These are phyloP conservation scores for Astrocystis sublimbata DNA, from an alignment of 495 filamentous ascomycete genomes.

Conservation along the genomic window DNA sequence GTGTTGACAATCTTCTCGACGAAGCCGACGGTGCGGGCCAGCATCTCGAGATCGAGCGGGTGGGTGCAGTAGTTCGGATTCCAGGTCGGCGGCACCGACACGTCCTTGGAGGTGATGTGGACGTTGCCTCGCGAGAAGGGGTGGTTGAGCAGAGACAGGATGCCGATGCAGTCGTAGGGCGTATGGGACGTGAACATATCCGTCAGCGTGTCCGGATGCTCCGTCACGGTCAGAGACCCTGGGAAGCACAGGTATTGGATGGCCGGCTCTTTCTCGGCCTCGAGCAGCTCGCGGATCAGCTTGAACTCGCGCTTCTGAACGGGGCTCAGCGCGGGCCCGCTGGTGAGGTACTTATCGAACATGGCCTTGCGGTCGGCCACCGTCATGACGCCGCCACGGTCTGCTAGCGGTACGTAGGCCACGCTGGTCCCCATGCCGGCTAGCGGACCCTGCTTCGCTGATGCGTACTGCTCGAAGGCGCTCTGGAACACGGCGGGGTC, in stretches of 20 bases:
- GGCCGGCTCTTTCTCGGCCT: conserved; percentile 29
- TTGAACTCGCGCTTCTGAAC: conserved; percentile 26
- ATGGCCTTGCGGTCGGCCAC: conserved; percentile 29
- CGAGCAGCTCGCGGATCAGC: conserved; percentile 34
- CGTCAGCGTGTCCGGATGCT: conserved; percentile 34
- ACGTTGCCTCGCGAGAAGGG: conserved; percentile 60
- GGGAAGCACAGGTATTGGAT: conserved; percentile 46
- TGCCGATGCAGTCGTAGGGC: conserved; percentile 43
- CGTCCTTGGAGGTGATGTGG: conserved; percentile 51
- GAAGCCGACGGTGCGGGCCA: conserved; percentile 48
- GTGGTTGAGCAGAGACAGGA: conserved; percentile 46
- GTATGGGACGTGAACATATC: conserved; percentile 33
- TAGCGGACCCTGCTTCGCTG: conserved; percentile 37
- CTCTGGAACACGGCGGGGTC: conserved; percentile 40
- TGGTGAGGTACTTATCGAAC: conserved; percentile 29
- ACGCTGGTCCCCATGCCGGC: conserved; percentile 42
- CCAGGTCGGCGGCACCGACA: conserved; percentile 41
- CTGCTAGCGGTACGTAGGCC: conserved; percentile 45
- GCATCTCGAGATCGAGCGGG: conserved; percentile 53
- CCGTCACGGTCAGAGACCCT: conserved; percentile 34
- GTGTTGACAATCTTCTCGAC: conserved; percentile 47
- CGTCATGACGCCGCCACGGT: conserved; percentile 37
- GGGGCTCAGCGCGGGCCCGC: conserved; percentile 1
- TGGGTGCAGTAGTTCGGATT: conserved; percentile 58
- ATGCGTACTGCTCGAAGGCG: conserved; percentile 39